Conservation (phyloP, 208 protist genomes). For the Perkinsela sp. region DNA sequence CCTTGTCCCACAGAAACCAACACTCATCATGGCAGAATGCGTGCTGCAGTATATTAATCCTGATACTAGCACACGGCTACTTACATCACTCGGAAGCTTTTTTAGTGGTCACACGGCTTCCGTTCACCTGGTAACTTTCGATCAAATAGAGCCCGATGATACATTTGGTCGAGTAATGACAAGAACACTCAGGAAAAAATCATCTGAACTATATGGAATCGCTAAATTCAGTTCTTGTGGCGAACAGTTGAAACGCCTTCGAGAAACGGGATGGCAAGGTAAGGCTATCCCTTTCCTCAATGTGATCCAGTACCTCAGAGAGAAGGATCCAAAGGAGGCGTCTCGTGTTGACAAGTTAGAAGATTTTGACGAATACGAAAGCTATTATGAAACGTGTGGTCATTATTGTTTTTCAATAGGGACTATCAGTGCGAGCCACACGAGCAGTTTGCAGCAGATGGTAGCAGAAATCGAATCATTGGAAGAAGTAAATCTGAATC, state of each 20-base stretch:
- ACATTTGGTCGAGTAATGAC: conserved; percentile 52
- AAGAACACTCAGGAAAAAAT: conserved; percentile 18
- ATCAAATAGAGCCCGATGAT: conserved; percentile 34
- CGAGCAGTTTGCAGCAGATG: too few relatives aligned
- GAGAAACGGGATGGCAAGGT: conserved; percentile 15
- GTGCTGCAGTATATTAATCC: conserved; percentile 64
- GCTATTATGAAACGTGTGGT: conserved; percentile 65
- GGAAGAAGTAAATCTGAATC: too few relatives aligned
- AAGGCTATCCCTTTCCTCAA: conserved; percentile 41
- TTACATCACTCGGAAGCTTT: conserved; percentile 11
- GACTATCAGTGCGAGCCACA: conserved; percentile 2
- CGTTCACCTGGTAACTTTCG: conserved; percentile 33
- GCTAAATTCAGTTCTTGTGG: conserved; percentile 9
- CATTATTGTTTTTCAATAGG: conserved; percentile 59
- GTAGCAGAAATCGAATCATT: too few relatives aligned
- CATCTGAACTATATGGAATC: conserved; percentile 34
- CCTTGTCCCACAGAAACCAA: conserved; percentile 16
- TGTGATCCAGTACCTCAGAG: conserved; percentile 14
- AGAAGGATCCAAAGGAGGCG: conserved; percentile 14
- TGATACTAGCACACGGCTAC: conserved; percentile 13
- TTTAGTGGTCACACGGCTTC: conserved; percentile 9
- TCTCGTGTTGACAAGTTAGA: conserved; percentile 29
- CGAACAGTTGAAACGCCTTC: conserved; percentile 16
- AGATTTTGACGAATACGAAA: conserved; percentile 51
- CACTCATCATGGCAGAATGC: conserved; percentile 59